Percentiles rank a stretch among this genome's conserved stretches.
phyloP scores from a whole-genome alignment of 2,329 filamentous ascomycete species.

The Tolypocladium endophyticum region DNA sequence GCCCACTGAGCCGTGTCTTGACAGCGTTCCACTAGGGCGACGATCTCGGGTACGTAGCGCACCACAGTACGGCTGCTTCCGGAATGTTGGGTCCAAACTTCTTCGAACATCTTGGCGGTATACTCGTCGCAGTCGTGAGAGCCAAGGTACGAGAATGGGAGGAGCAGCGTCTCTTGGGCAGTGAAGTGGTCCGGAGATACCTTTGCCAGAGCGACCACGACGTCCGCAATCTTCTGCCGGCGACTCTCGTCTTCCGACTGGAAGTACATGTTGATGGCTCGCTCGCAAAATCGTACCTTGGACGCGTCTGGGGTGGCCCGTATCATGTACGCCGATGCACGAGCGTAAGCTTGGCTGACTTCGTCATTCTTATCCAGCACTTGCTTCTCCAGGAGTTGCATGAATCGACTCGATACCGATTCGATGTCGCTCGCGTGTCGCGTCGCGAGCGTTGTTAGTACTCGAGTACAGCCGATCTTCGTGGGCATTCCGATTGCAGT shows the following conservation, averaged over 20 bases:
- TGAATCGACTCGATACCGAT: conserved; percentile 63
- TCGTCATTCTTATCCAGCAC: conserved; percentile 89
- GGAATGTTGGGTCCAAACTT: conserved; percentile 85
- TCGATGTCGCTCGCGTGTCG: conserved; percentile 66
- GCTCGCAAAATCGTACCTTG: conserved; percentile 39
- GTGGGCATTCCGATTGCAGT: conserved; percentile 82
- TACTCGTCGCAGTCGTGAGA: conserved; percentile 78
- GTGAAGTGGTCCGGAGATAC: conserved; percentile 83
- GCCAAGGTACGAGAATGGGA: conserved; percentile 82
- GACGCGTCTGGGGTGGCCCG: conserved; percentile 41
- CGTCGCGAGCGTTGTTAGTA: conserved; percentile 76
- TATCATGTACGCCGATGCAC: conserved; percentile 75
- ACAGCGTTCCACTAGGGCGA: conserved; percentile 53
- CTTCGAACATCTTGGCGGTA: conserved; percentile 67
- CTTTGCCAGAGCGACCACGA: conserved; percentile 74
- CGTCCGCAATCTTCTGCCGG: conserved; percentile 69
- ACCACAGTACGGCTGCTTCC: conserved; percentile 73
- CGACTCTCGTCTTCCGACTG: conserved; percentile 65
- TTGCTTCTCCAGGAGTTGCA: conserved; percentile 69
- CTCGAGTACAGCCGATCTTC: conserved; percentile 81
- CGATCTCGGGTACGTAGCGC: conserved; percentile 77
- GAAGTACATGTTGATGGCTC: conserved; percentile 64
- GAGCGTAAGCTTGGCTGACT: conserved; percentile 80
- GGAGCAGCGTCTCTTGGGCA: conserved; percentile 58
- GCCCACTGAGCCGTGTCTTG: conserved; percentile 79